A percentile compares a stretch with the other conserved stretches of the same genome.
These are phyloP conservation scores for Paramyrothecium sp. DNA, from an alignment of 2,329 filamentous ascomycete genomes.

Conservation along the genomic window DNA sequence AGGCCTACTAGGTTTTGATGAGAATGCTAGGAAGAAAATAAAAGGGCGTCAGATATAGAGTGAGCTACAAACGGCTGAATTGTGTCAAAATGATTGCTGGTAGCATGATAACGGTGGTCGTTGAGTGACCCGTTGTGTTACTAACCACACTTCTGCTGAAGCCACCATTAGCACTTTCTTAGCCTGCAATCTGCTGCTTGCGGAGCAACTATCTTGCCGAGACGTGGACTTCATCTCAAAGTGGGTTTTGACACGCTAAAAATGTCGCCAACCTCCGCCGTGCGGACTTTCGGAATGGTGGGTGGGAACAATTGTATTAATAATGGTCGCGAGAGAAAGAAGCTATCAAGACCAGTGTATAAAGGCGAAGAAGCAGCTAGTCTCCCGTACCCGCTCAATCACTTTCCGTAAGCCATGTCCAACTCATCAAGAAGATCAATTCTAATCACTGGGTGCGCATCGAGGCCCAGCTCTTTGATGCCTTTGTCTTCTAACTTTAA, in stretches of 20 bases:
- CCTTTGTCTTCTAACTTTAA: background rate
- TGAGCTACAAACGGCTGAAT: no score
- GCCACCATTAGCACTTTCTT: background rate
- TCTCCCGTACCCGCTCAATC: background rate
- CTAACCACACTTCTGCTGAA: background rate
- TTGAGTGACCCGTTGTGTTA: background rate
- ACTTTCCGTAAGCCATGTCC: background rate
- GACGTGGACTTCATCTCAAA: background rate
- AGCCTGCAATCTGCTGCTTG: background rate
- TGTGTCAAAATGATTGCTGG: background rate
- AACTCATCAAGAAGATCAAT: background rate
- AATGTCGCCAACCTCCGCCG: background rate
- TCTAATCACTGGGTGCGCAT: conserved; percentile 11
- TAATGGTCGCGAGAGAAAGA: background rate
- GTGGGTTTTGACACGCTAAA: background rate
- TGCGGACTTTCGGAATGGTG: background rate
- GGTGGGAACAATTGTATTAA: background rate
- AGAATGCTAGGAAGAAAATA: no score
- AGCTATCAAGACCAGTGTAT: background rate
- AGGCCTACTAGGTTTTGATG: no score
- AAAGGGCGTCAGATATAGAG: no score
- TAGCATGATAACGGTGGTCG: background rate
- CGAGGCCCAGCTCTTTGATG: background rate
- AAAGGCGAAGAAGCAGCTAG: background rate
- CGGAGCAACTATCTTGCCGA: background rate